Percentiles rank a stretch among this genome's conserved stretches.
Conservation (phyloP, 768 basidiomycete genomes). For the Postia placenta region DNA sequence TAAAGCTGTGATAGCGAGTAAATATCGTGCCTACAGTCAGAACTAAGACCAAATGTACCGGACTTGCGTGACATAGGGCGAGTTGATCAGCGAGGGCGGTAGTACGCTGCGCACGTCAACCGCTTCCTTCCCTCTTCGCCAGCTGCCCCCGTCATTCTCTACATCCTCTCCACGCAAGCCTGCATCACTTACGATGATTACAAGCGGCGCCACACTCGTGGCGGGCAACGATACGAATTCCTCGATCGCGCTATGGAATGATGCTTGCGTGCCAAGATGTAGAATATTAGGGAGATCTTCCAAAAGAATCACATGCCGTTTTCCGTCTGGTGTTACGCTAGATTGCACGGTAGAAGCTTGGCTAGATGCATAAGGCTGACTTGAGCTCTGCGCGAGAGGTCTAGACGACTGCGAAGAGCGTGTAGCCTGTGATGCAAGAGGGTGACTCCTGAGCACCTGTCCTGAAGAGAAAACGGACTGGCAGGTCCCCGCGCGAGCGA, state of each 20-base stretch:
- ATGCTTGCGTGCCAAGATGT: constrained; percentile 57
- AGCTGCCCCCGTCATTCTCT: constrained; percentile 42
- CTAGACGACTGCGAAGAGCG: constrained; percentile 8
- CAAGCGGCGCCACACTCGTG: constrained; percentile 49
- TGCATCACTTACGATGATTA: constrained; percentile 80
- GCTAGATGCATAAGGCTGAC: constrained; percentile 4
- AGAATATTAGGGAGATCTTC: constrained; percentile 91
- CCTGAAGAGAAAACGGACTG: constrained; percentile 38
- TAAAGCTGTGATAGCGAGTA: constrained; percentile 41
- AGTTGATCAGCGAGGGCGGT: constrained; percentile 59
- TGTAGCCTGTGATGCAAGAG: constrained; percentile 7
- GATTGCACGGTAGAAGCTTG: background rate
- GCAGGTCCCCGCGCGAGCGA: constrained; percentile 63
- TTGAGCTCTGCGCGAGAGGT: constrained; percentile 5
- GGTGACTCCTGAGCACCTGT: background rate
- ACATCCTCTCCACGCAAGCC: constrained; percentile 66
- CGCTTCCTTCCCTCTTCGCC: constrained; percentile 45
- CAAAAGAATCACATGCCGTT: constrained; percentile 64
- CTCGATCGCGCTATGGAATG: constrained; percentile 68
- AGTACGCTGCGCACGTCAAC: constrained; percentile 68
- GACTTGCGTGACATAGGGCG: constrained; percentile 76
- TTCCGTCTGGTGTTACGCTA: background rate
- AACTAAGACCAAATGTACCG: constrained; percentile 41
- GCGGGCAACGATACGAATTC: constrained; percentile 37
- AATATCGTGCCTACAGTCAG: constrained; percentile 1